Evolutionary conservation across 306 rosid genomes (phyloP).

Genomic region (Clitoria ternatea): DNA sequence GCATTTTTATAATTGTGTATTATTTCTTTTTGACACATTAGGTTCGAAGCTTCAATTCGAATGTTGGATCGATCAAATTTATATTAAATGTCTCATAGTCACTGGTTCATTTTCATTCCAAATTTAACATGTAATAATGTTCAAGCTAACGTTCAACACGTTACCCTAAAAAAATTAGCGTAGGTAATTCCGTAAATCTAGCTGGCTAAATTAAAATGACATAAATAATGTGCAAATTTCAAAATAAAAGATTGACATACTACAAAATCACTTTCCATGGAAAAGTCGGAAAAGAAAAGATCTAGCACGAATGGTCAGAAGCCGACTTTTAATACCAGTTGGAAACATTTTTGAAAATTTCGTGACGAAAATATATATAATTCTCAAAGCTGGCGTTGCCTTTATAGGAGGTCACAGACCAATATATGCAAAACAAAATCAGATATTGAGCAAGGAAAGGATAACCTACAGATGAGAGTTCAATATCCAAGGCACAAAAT

Average conservation of each 20-base stretch:
- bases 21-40: neutral
- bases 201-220: neutral
- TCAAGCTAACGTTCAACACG: neutral
- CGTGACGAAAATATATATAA: neutral
- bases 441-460: neutral
- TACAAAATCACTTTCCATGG: too few species aligned
- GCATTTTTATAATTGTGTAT: too few species aligned
- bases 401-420: neutral
- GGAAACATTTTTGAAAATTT: neutral
- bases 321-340: neutral
- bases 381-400: neutral
- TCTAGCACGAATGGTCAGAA: too few species aligned
- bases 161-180: neutral
- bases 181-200: neutral
- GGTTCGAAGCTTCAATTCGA: neutral
- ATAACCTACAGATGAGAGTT: neutral
- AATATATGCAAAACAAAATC: slow-evolving; percentile 8
- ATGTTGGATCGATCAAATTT: neutral
- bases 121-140: neutral
- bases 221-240: neutral
- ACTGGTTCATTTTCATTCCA: neutral
- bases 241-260: too few species aligned
- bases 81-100: neutral
- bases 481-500: neutral
- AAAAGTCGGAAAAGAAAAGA: too few species aligned